Evolutionary conservation across 2,329 filamentous ascomycete species (phyloP).

Genomic region (Ambrosiella xylebori): DNA sequence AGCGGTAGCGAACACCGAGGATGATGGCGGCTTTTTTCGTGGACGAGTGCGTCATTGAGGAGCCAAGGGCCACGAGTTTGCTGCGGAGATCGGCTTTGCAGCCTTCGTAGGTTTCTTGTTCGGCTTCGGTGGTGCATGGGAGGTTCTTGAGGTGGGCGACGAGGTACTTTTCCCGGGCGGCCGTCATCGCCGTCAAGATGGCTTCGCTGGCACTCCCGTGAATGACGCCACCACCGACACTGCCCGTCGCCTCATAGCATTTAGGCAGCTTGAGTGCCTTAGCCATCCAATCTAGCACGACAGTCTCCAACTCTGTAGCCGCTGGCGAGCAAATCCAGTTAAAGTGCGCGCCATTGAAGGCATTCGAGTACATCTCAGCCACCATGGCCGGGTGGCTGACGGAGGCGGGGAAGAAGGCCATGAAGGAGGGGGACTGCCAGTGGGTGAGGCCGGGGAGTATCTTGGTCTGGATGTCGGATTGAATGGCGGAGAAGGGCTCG

Average conservation of each 20-base stretch:
- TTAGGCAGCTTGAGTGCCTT: slow-evolving; percentile 55
- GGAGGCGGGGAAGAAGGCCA: slow-evolving; percentile 83
- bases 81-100: slow-evolving; percentile 49
- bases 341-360: slow-evolving; percentile 81
- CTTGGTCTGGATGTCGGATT: slow-evolving; percentile 64
- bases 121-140: slow-evolving; percentile 20
- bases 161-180: slow-evolving; percentile 66
- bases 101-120: slow-evolving; percentile 29
- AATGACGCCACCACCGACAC: slow-evolving; percentile 81
- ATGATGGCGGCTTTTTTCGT: slow-evolving; percentile 80
- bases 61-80: slow-evolving; percentile 59
- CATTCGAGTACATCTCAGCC: slow-evolving; percentile 79
- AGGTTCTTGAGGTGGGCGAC: slow-evolving; percentile 37
- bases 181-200: slow-evolving; percentile 70
- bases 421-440: slow-evolving; percentile 88
- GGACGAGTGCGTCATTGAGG: slow-evolving; percentile 63
- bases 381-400: slow-evolving; percentile 72
- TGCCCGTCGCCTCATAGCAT: slow-evolving; percentile 51
- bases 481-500: slow-evolving; percentile 63
- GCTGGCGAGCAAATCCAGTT: slow-evolving; percentile 94
- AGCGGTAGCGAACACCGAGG: slow-evolving; percentile 64
- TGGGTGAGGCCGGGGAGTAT: slow-evolving; percentile 89
- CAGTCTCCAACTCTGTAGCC: slow-evolving; percentile 82
- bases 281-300: slow-evolving; percentile 84
- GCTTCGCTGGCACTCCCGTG: slow-evolving; percentile 83